Evolutionary conservation across 1,139 yeast genomes (phyloP), one percentile per base, ranked within the genome.

Genomic region (Candida sanyaensis): DNA sequence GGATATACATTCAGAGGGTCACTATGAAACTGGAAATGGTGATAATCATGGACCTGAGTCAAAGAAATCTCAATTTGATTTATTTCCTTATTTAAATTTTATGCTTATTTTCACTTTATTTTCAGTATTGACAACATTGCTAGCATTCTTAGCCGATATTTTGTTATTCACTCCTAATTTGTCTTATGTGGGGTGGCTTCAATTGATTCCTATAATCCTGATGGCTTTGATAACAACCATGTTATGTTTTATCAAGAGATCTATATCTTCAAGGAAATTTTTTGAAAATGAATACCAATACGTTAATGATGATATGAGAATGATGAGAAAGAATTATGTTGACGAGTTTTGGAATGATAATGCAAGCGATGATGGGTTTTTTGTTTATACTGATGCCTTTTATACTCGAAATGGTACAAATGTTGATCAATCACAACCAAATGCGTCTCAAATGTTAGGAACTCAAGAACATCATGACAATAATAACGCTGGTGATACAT

Each of bases 311-410:
- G 78, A 72, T 42, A 71, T 75, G 77, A 58, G 75, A 48, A 56
- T 61, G 47, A 57, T 66, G 41, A 55, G 63, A 26, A 32, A 43
- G 17, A 51, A 59, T 4, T 56, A 53, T 29, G 58, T 56, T 30
- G 52, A 52, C 13, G 48, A 43, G 2, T 43, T 47, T 33, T 43
- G 48, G 42, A 47, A 55, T 37, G 78, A 72, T 45, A 55, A 64
- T 12, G 70, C 61, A 7, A 73, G 79, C 54, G 80, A 75, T 46
- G 79, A 74, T 52, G 80, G 80, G 8, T 73, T 75, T 47, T 71
- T 65, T 51, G 76, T 74, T 8, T 75, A 71, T 52, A 71, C 80
- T 4, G 71, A 73, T 52, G 79, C 78, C n/a, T 74, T 74, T 50
- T 64, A 66, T 54, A 58, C 59, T n/a, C 52, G 57, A 37, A 51